Evolutionary conservation across 495 filamentous ascomycete species (phyloP), one percentile per base, ranked within the genome.

Genomic region (Tetracladium setigerum): DNA sequence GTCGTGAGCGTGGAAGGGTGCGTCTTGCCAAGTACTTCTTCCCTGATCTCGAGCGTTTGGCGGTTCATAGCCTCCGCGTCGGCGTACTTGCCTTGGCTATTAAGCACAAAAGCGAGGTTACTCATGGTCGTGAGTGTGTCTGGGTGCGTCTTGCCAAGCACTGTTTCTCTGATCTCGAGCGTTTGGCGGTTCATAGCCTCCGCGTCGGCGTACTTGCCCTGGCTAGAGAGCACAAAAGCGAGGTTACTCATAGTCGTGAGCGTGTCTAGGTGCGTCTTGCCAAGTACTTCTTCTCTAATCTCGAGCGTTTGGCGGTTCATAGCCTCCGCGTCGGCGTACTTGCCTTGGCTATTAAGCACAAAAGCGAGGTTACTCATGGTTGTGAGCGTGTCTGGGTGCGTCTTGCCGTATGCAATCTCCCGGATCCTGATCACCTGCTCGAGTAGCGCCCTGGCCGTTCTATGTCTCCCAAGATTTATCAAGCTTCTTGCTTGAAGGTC

Each of bases 171-270:
- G 5, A 51, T 13, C 12, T 50, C 41, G 18, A 62, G 38, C 22
- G 34, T 22, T 37, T 52, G 43, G 9, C 39, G 48, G 38, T 62
- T 34, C 5, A 48, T 41, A 27, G 41, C 30, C 41, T 62, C 60
- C 0, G 67, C 66, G 19, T 70, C 65, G 40, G 59, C 27, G 42
- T 62, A 65, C 17, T 61, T 58, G 8, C 62, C 62, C 4, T 49
- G 46, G 5, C 38, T 49, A 5, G 18, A 14, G 13, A 49, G 46
- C 30, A 46, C 30, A 13, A 27, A 12, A 36, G 50, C 44, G 13
- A 49, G 24, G 39, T 49, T 49, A 12, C n/a, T 35, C 39, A 52
- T 52, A 27, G 16, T 54, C 27, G 34, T 45, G 12, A 54, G 46
- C 31, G 46, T 49, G 32, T 12, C 0, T 4, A 53, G 58, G 47